Percentiles rank a stretch among this genome's conserved stretches.
Evolutionary conservation across 495 filamentous ascomycete genomes (phyloP).

Genomic region (Friedmanniomyces endolithicus): DNA sequence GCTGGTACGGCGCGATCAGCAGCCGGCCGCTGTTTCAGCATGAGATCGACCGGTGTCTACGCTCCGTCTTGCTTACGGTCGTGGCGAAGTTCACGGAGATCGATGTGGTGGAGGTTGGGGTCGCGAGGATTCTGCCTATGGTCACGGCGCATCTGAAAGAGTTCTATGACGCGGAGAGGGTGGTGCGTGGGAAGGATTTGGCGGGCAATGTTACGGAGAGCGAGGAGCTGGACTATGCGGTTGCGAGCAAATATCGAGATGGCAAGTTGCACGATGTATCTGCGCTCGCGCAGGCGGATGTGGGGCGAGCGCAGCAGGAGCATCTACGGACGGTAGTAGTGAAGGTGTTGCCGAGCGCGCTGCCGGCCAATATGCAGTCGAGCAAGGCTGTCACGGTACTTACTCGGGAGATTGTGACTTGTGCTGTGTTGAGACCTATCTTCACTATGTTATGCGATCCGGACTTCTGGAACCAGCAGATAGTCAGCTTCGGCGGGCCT

Average conservation of each 20-base stretch:
- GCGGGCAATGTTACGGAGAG: slow-evolving; percentile 88
- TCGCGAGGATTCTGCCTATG: slow-evolving; percentile 73
- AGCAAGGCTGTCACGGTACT: slow-evolving; percentile 70
- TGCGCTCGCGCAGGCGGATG: slow-evolving; percentile 68
- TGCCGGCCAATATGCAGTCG: slow-evolving; percentile 59
- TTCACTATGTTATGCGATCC: slow-evolving; percentile 68
- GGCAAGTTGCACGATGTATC: slow-evolving; percentile 84
- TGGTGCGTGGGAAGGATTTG: slow-evolving; percentile 73
- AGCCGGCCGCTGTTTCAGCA: slow-evolving; percentile 64
- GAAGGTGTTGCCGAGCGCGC: slow-evolving; percentile 57
- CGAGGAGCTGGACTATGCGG: slow-evolving; percentile 86
- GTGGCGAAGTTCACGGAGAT: slow-evolving; percentile 53
- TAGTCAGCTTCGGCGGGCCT: slow-evolving; percentile 63
- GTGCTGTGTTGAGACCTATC: slow-evolving; percentile 59
- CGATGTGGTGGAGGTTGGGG: slow-evolving; percentile 69
- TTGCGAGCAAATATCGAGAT: slow-evolving; percentile 81
- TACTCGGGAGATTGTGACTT: slow-evolving; percentile 71
- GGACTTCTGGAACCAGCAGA: slow-evolving; percentile 91
- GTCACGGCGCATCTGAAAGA: slow-evolving; percentile 84
- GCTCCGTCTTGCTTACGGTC: slow-evolving; percentile 59
- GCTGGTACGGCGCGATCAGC: slow-evolving; percentile 84
- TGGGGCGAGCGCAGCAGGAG: slow-evolving; percentile 70
- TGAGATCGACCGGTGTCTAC: slow-evolving; percentile 70
- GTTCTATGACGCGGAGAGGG: slow-evolving; percentile 80
- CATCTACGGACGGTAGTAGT: slow-evolving; percentile 62